A percentile compares a stretch with the other conserved stretches of the same genome.
These are phyloP conservation scores for Podospora anserina DNA, from an alignment of 495 filamentous ascomycete genomes.

Conservation along the genomic window DNA sequence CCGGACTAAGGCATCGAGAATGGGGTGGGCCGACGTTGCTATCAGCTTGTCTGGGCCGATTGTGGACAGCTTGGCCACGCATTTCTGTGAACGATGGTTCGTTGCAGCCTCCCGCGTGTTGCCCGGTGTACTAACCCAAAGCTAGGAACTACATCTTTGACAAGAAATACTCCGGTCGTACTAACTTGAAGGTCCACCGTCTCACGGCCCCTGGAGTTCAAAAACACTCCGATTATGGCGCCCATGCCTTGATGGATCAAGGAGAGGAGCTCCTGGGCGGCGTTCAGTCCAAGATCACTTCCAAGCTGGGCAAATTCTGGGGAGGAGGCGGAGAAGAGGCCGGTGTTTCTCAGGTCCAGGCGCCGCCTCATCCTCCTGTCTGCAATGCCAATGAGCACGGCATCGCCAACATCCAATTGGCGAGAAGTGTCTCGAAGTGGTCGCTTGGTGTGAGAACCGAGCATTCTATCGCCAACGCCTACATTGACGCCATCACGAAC, in stretches of 20 bases:
- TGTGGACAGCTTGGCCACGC: conserved; percentile 69
- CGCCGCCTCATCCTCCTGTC: background rate
- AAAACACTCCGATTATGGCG: background rate
- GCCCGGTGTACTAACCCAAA: background rate
- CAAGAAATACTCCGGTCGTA: conserved; percentile 70
- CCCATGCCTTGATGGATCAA: conserved; percentile 10
- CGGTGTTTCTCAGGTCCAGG: background rate
- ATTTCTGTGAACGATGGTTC: conserved; percentile 82
- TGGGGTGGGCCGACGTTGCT: conserved; percentile 93
- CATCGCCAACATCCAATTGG: conserved; percentile 40
- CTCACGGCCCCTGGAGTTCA: conserved; percentile 38
- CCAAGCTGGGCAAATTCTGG: background rate
- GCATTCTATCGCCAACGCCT: conserved; percentile 88
- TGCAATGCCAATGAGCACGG: conserved; percentile 9
- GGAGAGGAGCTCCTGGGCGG: conserved; percentile 39
- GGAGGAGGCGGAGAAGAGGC: background rate
- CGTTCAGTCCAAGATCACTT: conserved; percentile 44
- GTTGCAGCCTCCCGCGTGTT: background rate
- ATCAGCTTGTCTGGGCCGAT: conserved; percentile 77
- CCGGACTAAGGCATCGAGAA: conserved; percentile 72
- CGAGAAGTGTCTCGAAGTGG: conserved; percentile 63
- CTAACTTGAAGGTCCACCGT: conserved; percentile 58
- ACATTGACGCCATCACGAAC: conserved; percentile 75
- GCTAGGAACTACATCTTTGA: conserved; percentile 77
- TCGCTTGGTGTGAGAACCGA: conserved; percentile 65